Conservation (phyloP, 257 asterid species). For the Penstemon eatonii region DNA sequence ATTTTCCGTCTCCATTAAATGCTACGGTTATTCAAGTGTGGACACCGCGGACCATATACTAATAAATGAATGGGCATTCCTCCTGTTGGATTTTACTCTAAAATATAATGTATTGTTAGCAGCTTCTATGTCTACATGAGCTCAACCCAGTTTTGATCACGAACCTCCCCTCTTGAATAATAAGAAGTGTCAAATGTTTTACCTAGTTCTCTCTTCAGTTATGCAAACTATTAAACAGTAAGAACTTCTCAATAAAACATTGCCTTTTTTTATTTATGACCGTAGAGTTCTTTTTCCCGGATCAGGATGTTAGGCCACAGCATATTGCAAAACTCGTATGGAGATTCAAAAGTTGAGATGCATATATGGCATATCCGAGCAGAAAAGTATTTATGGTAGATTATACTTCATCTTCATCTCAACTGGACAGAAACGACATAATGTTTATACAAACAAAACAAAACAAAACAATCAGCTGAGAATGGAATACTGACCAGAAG, state of each 20-base stretch:
- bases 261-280: background rate
- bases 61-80: background rate
- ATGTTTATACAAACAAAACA: background rate
- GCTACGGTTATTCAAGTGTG: background rate
- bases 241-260: background rate
- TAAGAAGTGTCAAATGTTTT: background rate
- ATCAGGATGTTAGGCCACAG: constrained; percentile 11
- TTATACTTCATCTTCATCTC: constrained; percentile 11
- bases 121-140: background rate
- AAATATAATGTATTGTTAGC: background rate
- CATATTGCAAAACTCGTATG: constrained; percentile 2
- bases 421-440: background rate
- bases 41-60: background rate
- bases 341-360: constrained; percentile 8
- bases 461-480: constrained; percentile 1
- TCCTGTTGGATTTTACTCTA: background rate
- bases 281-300: background rate
- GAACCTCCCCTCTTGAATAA: background rate
- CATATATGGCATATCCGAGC: background rate
- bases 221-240: background rate
- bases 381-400: background rate
- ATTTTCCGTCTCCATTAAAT: background rate
- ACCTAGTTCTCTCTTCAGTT: background rate
- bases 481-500: constrained; percentile 64
- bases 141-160: background rate